Percentiles rank a stretch among this genome's conserved stretches.
These are phyloP conservation scores for Xylaria palmicola DNA, from an alignment of 495 filamentous ascomycete species.

Conservation along the genomic window DNA sequence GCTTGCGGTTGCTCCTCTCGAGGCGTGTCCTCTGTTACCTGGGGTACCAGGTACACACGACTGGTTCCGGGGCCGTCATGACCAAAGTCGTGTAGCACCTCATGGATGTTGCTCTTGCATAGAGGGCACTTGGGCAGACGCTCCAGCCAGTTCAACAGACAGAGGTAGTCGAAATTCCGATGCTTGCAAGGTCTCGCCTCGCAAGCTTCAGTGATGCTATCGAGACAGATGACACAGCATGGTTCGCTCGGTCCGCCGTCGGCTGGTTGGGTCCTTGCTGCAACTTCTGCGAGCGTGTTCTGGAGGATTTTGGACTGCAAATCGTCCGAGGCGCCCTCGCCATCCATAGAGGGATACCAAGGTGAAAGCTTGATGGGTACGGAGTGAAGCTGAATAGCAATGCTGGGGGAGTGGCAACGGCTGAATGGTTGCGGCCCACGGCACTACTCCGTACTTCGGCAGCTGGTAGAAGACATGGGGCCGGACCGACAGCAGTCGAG, in stretches of 20 bases:
- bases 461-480: no score
- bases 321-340: conserved; percentile 26
- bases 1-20: conserved; percentile 1
- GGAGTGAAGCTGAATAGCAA: no score
- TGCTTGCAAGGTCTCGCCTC: conserved; percentile 74
- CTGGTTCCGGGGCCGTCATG: conserved; percentile 48
- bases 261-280: conserved; percentile 24
- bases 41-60: conserved; percentile 44
- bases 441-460: no score
- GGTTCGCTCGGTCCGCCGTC: conserved; percentile 26
- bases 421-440: no score
- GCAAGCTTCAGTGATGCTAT: conserved; percentile 68
- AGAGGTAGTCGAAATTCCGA: conserved; percentile 79
- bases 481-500: no score
- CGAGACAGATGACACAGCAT: conserved; percentile 73
- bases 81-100: conserved; percentile 66
- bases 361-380: not conserved
- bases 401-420: no score
- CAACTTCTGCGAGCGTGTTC: conserved; percentile 47
- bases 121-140: conserved; percentile 72
- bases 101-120: conserved; percentile 67
- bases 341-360: conserved; percentile 31
- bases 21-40: conserved; percentile 16
- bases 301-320: conserved; percentile 45
- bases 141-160: conserved; percentile 80